A percentile compares a stretch with the other conserved stretches of the same genome.
Evolutionary conservation across 805 yeast genomes (phyloP).

Genomic region (Ogataea naganishii): DNA sequence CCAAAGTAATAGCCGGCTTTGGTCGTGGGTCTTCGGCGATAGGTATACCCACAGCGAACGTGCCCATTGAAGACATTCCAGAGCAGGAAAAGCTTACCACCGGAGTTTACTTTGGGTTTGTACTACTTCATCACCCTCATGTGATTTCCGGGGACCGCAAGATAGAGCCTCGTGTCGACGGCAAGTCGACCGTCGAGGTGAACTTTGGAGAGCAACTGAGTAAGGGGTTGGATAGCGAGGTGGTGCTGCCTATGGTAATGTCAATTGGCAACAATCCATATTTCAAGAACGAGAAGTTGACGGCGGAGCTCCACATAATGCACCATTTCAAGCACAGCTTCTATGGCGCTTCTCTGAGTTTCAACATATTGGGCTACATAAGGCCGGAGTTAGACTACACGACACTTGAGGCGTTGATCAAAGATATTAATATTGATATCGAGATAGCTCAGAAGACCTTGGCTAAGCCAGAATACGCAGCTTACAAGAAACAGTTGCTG

Average conservation of each 20-base stretch:
- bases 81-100: conserved; percentile 36
- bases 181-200: conserved; percentile 37
- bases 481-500: conserved; percentile 17
- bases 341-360: conserved; percentile 72
- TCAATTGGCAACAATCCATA: conserved; percentile 95
- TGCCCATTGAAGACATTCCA: conserved; percentile 49
- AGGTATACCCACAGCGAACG: conserved; percentile 94
- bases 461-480: conserved; percentile 29
- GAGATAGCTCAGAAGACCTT: conserved; percentile 50
- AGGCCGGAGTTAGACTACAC: conserved; percentile 87
- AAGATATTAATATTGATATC: conserved; percentile 78
- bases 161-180: conserved; percentile 24
- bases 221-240: conserved; percentile 28
- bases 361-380: conserved; percentile 76
- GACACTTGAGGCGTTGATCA: conserved; percentile 70
- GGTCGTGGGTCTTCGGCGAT: conserved; percentile 93
- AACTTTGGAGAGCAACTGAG: conserved; percentile 50
- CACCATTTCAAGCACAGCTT: conserved; percentile 62
- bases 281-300: conserved; percentile 67
- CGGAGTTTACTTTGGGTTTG: conserved; percentile 88
- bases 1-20: conserved; percentile 68
- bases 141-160: conserved; percentile 1
- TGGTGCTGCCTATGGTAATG: conserved; percentile 80
- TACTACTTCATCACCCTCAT: conserved; percentile 8
- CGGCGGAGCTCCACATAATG: conserved; percentile 82